Base-by-base conservation (phyloP, 495 filamentous ascomycete species). In the Pyrenopolyporus hunteri region DNA sequence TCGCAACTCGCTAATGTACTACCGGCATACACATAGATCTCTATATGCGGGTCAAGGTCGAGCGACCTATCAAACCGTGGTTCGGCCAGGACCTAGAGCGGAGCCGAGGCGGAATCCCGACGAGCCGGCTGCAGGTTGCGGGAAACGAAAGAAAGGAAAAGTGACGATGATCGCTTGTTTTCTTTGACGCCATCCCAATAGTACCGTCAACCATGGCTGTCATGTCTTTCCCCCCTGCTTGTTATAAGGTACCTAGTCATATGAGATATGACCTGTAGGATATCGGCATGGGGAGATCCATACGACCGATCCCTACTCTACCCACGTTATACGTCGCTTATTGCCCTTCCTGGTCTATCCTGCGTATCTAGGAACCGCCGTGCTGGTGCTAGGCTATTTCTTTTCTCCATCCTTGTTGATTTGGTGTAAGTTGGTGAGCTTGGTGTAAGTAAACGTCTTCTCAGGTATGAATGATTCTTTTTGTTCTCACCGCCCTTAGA, bases 241-340 rank as follows among this genome's bases (percentile, higher is more conserved):
- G n/a, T n/a, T n/a, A n/a, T n/a, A n/a, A n/a, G n/a, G n/a, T n/a
- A 32, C 43, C 61, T 46, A 45, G 43, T 48, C 23, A 37, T 64
- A 44, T 64, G 55, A 59, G 20, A 59, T 59, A 36, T 59, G 61
- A 64, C 61, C 55, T 59, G 61, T 64, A 64, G 49, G 4, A 55
- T 59, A 64, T 64, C 43, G 43, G 42, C 36, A 44, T 37, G 16
- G 49, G 42, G 28, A 57, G 23, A 46, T 35, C 35, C 53, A 40
- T 56, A 52, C 31, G 17, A 47, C 59, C 50, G 44, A 52, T 32
- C 47, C 52, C 17, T 33, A 25, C 26, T 20, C 28, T 20, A 2
- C 6, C 31, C 50, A 56, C 23, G 46, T 36, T 57, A 40, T 53
- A 54, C 60, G 42, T 58, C 46, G 58, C 58, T 54, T 64, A 36